These are phyloP conservation scores for Bruguiera hainesii DNA, from an alignment of 441 rosid genomes.

Conservation along the genomic window DNA sequence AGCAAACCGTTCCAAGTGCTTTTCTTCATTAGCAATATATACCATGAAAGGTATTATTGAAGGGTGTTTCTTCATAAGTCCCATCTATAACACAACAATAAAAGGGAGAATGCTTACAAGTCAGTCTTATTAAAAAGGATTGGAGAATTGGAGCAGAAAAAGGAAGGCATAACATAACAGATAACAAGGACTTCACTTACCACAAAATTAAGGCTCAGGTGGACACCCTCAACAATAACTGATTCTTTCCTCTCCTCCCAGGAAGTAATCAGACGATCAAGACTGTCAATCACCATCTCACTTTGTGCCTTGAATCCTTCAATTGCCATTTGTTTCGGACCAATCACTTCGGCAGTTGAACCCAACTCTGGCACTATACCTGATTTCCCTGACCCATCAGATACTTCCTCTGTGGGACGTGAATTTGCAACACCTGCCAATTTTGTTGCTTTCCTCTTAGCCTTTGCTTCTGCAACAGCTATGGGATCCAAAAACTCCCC, in stretches of 20 bases:
- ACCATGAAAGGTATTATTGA: slow-evolving; percentile 96
- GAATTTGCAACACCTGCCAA: slow-evolving; percentile 44
- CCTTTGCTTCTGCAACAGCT: slow-evolving; percentile 91
- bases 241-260: slow-evolving; percentile 99
- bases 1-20: slow-evolving; percentile 93
- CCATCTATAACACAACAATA: slow-evolving; percentile 56
- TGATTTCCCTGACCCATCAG: slow-evolving; percentile 43
- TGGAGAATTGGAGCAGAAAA: neutral
- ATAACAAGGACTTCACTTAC: slow-evolving; percentile 35
- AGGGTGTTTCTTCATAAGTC: slow-evolving; percentile 97
- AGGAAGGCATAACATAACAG: neutral
- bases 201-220: slow-evolving; percentile 96
- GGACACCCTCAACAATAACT: slow-evolving; percentile 96
- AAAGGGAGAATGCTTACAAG: slow-evolving; percentile 2
- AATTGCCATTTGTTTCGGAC: slow-evolving; percentile 85
- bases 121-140: neutral
- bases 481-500: slow-evolving; percentile 84
- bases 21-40: slow-evolving; percentile 86
- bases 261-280: slow-evolving; percentile 82
- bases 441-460: slow-evolving; percentile 64
- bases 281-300: slow-evolving; percentile 98
- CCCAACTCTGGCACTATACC: slow-evolving; percentile 33
- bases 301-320: slow-evolving; percentile 98
- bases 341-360: slow-evolving; percentile 41
- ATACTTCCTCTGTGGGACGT: slow-evolving; percentile 38